Evolutionary conservation across 2,329 filamentous ascomycete species (phyloP).

Genomic region (Amphichorda felina): DNA sequence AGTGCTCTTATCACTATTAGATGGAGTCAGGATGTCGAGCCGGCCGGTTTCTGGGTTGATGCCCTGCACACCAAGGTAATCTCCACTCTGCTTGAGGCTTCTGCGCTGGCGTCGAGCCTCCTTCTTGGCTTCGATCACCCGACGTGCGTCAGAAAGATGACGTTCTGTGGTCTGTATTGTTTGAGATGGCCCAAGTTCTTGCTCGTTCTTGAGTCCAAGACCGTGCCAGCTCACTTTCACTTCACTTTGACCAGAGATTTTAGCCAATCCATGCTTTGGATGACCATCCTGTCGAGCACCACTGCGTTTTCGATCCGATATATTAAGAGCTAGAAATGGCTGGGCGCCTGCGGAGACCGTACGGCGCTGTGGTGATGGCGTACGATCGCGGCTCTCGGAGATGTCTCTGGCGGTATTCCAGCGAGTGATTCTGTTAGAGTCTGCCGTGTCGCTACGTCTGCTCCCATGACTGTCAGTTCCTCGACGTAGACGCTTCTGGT

Average conservation of each 20-base stretch:
- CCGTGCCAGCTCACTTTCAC: slow-evolving; percentile 1
- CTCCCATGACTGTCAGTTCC: slow-evolving; percentile 7
- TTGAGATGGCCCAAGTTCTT: background rate
- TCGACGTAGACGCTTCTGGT: slow-evolving; percentile 3
- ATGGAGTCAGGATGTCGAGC: slow-evolving; percentile 37
- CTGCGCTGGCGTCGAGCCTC: slow-evolving; percentile 24
- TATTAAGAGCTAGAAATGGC: no score
- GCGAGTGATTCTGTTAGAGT: slow-evolving; percentile 17
- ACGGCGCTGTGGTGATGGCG: no score
- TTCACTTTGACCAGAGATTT: background rate
- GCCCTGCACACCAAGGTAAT: slow-evolving; percentile 47
- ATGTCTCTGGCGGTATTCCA: slow-evolving; percentile 20
- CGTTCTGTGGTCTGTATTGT: slow-evolving; percentile 3
- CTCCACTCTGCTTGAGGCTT: slow-evolving; percentile 39
- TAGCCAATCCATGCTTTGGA: background rate
- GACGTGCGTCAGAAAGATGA: slow-evolving; percentile 6
- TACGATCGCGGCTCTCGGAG: background rate
- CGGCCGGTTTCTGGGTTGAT: slow-evolving; percentile 44
- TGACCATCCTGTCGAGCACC: background rate
- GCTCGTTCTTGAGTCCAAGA: background rate
- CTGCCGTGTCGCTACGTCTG: slow-evolving; percentile 8
- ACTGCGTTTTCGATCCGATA: slow-evolving; percentile 1
- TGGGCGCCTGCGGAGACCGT: no score
- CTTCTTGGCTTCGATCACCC: slow-evolving; percentile 17
- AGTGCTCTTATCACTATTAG: slow-evolving; percentile 30